A percentile compares a stretch with the other conserved stretches of the same genome.
Evolutionary conservation across 345 rosid genomes (phyloP).

Genomic region (Crucihimalaya himalaica): DNA sequence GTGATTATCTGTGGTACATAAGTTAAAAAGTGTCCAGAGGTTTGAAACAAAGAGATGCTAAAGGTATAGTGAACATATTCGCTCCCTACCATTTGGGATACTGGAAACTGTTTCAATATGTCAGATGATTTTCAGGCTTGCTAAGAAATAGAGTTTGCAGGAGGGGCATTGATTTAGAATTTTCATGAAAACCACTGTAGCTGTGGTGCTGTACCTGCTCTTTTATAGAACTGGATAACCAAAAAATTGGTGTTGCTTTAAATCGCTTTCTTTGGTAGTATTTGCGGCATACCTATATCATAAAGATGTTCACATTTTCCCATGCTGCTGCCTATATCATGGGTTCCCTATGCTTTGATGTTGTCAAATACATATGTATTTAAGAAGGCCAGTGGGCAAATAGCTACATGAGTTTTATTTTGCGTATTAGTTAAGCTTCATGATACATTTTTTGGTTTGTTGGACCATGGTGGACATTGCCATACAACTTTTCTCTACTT

Average conservation of each 20-base stretch:
- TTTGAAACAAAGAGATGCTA: neutral
- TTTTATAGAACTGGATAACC: neutral
- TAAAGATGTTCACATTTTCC: neutral
- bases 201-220: neutral
- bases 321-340: neutral
- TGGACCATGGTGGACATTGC: neutral
- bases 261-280: conserved; percentile 1
- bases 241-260: neutral
- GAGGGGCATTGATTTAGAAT: neutral
- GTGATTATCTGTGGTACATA: neutral
- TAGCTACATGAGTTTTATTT: neutral
- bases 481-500: neutral
- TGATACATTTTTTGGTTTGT: neutral
- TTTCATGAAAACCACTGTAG: neutral
- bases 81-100: neutral
- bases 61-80: neutral
- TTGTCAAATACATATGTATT: neutral
- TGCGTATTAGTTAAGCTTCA: neutral
- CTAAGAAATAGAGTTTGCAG: neutral
- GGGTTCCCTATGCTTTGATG: neutral
- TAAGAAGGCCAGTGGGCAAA: neutral
- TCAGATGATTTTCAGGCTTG: neutral
- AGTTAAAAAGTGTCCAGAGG: neutral
- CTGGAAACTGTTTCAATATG: neutral
- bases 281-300: neutral